Base-by-base conservation (phyloP, 1,284 basidiomycete genomes). In the Ceratobasidium sp. region DNA sequence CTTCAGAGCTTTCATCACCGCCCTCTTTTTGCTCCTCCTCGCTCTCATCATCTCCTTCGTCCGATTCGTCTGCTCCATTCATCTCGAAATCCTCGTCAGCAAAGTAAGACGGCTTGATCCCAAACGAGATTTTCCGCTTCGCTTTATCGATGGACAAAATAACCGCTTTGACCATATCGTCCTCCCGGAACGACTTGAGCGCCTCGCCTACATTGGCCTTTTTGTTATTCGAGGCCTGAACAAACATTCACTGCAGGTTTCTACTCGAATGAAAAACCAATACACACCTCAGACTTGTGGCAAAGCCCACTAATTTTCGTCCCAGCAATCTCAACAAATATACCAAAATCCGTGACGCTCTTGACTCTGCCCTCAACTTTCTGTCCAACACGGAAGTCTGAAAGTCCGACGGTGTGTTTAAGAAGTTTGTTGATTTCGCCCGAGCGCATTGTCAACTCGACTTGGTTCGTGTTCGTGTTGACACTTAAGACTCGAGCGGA, bases 31-130 rank as follows among this genome's bases (percentile, higher is more conserved):
- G 81, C 54, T 80, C 84, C 12, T 80, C 52, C 23, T 76, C 81
- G 28, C 79, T 80, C 38, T 79, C 81, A 17, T 80, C 80, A 40
- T 80, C 80, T 50, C 81, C 80, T 1, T 78, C 81, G 9, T 78
- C 79, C n/a, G 78, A 85, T 17, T 83, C 83, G 0, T 84, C 85
- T 2, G 84, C 84, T 15, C 84, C 83, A 64, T 85, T 83, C 0
- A 84, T 84, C 12, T 84, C 85, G 15, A 81, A 81, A 2, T 80
- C 81, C 9, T 83, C 83, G 52, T 90, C 87, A 66, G 91, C 26
- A 84, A 98, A 97, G 84, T 93, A 93, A 65, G 94, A 97, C 48
- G 94, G 95, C 85, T 98, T 99, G 79, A 99, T 87, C 73, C 95
- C 93, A 61, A 99, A 90, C 62, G 94, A 94, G 80, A 99, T 91